Evolutionary conservation across 2,329 filamentous ascomycete genomes (phyloP).

Genomic region (Macrophomina pseudophaseolina): DNA sequence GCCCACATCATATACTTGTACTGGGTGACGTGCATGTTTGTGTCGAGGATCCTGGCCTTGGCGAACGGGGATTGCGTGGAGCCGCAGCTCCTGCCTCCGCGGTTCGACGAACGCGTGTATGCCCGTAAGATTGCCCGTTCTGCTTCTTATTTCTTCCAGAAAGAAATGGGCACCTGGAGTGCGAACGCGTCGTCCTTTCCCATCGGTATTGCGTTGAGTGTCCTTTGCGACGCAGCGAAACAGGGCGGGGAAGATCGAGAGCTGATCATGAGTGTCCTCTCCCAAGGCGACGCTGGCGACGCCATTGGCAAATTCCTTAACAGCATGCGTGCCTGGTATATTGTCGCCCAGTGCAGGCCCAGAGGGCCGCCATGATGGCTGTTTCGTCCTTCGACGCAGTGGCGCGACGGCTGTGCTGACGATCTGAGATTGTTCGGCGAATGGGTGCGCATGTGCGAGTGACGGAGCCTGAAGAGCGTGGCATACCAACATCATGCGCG

Average conservation of each 20-base stretch:
- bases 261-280: neutral
- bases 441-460: no score
- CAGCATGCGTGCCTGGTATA: neutral
- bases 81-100: slow-evolving; percentile 27
- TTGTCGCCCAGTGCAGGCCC: neutral
- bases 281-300: neutral
- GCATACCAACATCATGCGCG: no score
- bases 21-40: slow-evolving; percentile 34
- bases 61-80: slow-evolving; percentile 17
- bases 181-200: slow-evolving; percentile 32
- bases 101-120: slow-evolving; percentile 34
- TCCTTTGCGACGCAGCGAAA: neutral
- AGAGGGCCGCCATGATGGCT: neutral
- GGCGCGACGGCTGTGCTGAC: no score
- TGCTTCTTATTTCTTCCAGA: slow-evolving; percentile 35
- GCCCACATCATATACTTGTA: slow-evolving; percentile 35
- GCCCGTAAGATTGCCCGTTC: slow-evolving; percentile 35
- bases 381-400: no score
- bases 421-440: no score
- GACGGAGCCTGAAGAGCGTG: no score
- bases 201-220: slow-evolving; percentile 16
- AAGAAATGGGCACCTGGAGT: slow-evolving; percentile 33
- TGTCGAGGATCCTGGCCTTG: slow-evolving; percentile 31
- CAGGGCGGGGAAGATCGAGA: neutral
- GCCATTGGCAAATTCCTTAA: neutral